phyloP scores from a whole-genome alignment of 257 asterid genomes.

The Nicotiana otophora region DNA sequence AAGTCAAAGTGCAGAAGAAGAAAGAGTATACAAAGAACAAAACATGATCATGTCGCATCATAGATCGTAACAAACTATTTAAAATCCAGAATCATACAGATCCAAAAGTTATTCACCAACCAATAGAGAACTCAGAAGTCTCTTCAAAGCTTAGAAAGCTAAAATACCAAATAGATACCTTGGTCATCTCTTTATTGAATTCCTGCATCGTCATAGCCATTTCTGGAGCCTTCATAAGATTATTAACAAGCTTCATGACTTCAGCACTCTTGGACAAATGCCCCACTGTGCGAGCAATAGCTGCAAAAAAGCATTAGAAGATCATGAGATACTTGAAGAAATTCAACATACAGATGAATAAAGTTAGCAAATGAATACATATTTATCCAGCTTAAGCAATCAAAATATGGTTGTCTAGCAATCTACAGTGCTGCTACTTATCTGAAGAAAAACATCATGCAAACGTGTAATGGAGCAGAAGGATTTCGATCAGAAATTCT shows the following conservation, averaged over 20 bases:
- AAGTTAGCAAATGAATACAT: neutral
- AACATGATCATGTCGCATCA: neutral
- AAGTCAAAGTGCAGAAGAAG: neutral
- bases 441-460: neutral
- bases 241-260: conserved; percentile 92
- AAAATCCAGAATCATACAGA: neutral
- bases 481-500: neutral
- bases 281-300: conserved; percentile 90
- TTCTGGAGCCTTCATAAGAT: conserved; percentile 96
- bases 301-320: conserved; percentile 31
- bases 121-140: neutral
- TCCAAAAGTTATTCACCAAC: neutral
- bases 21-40: neutral
- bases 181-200: conserved; percentile 91
- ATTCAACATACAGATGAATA: conserved; percentile 1
- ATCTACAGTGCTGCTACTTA: neutral
- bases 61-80: neutral
- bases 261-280: conserved; percentile 96
- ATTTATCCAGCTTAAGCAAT: neutral
- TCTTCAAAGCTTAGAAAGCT: neutral
- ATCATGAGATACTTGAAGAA: neutral
- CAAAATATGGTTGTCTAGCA: neutral
- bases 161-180: conserved; percentile 39
- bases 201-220: conserved; percentile 88
- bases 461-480: neutral